phyloP scores from a whole-genome alignment of 164 flowering plant species.

The Umbellularia californica region DNA sequence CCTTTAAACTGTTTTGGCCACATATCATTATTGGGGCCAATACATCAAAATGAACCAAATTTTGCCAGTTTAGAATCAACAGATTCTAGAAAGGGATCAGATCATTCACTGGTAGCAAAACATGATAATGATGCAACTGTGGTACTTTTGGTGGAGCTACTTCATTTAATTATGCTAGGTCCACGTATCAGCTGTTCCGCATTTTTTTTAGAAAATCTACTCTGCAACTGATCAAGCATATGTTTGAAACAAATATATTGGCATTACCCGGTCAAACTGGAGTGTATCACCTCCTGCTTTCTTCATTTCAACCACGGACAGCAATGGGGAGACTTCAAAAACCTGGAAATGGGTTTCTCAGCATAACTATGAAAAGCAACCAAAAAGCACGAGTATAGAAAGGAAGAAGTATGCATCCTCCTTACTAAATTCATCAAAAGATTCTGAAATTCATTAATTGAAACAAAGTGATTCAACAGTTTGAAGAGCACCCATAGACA shows the following conservation, averaged over 20 bases:
- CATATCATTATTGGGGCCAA: too few relatives aligned
- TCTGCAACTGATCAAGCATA: not conserved
- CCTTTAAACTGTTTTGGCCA: too few relatives aligned
- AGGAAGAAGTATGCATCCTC: not conserved
- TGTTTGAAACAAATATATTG: not conserved
- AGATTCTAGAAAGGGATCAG: not conserved
- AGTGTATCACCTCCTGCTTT: constrained; percentile 11
- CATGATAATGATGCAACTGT: not conserved
- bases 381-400: not conserved
- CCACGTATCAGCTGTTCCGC: not conserved
- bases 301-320: constrained; percentile 16
- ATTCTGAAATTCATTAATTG: not conserved
- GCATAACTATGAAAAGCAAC: too few relatives aligned
- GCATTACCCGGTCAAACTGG: constrained; percentile 10
- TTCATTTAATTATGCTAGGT: too few relatives aligned
- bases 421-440: not conserved
- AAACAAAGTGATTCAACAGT: not conserved
- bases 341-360: constrained; percentile 6
- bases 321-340: constrained; percentile 13
- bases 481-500: not conserved
- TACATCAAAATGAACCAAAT: too few relatives aligned
- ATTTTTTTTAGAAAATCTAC: not conserved
- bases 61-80: too few relatives aligned
- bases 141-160: not conserved
- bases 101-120: not conserved